Conservation (phyloP, 768 basidiomycete species). For the Lepiota subincarnata region DNA sequence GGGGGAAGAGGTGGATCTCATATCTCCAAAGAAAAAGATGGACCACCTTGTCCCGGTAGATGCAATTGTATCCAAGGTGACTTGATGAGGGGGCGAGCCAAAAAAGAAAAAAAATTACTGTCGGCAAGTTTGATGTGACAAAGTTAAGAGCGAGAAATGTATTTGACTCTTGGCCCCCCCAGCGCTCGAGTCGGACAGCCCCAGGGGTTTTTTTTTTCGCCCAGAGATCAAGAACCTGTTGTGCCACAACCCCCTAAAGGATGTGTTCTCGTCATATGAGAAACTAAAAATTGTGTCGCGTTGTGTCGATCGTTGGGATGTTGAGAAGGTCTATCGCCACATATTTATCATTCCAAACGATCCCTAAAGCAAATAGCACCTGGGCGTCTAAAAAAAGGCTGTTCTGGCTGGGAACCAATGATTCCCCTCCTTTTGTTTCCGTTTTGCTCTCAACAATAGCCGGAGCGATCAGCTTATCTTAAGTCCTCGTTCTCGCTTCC, state of each 20-base stretch:
- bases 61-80: slow-evolving; percentile 3
- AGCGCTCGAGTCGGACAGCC: not conserved
- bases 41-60: not conserved
- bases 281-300: not conserved
- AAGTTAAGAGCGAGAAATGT: too few species aligned
- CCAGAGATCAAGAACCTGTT: not conserved
- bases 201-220: not conserved
- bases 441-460: not conserved
- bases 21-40: not conserved
- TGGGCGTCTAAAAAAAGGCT: not conserved
- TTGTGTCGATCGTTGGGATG: not conserved
- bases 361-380: not conserved
- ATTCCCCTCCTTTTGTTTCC: not conserved
- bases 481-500: too few species aligned
- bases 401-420: not conserved
- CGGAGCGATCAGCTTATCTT: too few species aligned
- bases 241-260: slow-evolving; percentile 6
- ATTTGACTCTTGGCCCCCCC: too few species aligned
- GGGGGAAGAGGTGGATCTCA: too few species aligned
- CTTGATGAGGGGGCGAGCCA: not conserved
- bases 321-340: not conserved
- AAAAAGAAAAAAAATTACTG: not conserved
- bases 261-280: not conserved
- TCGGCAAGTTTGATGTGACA: not conserved
- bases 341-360: not conserved